phyloP scores from a whole-genome alignment of 768 basidiomycete species.

The Sarcomyxa edulis region DNA sequence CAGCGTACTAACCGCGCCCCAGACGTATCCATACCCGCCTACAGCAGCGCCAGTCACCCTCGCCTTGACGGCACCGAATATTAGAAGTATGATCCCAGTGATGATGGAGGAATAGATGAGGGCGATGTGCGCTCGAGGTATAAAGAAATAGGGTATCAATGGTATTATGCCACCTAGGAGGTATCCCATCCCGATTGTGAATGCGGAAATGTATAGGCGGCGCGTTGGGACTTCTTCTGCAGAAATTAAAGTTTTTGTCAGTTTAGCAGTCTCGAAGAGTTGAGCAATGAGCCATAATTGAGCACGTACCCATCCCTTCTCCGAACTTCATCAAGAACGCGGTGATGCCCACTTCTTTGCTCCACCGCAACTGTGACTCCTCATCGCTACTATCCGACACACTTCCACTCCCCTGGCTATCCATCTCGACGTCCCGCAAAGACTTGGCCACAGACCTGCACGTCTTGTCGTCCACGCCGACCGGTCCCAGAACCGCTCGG shows the following conservation, averaged over 20 bases:
- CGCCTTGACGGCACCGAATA: constrained; percentile 91
- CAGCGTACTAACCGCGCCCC: constrained; percentile 84
- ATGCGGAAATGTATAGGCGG: constrained; percentile 83
- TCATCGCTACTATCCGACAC: constrained; percentile 14
- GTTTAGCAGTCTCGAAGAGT: background rate
- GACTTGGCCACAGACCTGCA: constrained; percentile 75
- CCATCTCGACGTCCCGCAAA: constrained; percentile 63
- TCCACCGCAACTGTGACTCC: constrained; percentile 51
- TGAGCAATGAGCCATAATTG: background rate
- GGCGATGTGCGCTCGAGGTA: constrained; percentile 59
- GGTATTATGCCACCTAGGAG: constrained; percentile 92
- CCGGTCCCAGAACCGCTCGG: constrained; percentile 75
- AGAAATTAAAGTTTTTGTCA: background rate
- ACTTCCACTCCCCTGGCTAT: constrained; percentile 18
- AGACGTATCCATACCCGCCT: constrained; percentile 65
- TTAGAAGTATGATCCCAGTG: constrained; percentile 79
- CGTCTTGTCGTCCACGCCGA: constrained; percentile 83
- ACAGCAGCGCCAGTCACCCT: constrained; percentile 78
- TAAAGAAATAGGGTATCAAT: constrained; percentile 89
- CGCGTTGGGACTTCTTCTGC: constrained; percentile 16
- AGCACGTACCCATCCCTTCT: constrained; percentile 72
- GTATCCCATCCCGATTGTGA: constrained; percentile 95
- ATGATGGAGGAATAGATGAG: constrained; percentile 72
- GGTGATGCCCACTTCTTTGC: constrained; percentile 79
- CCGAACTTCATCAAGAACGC: constrained; percentile 95